phyloP scores from a whole-genome alignment of 306 rosid genomes.

The Alnus rubra region DNA sequence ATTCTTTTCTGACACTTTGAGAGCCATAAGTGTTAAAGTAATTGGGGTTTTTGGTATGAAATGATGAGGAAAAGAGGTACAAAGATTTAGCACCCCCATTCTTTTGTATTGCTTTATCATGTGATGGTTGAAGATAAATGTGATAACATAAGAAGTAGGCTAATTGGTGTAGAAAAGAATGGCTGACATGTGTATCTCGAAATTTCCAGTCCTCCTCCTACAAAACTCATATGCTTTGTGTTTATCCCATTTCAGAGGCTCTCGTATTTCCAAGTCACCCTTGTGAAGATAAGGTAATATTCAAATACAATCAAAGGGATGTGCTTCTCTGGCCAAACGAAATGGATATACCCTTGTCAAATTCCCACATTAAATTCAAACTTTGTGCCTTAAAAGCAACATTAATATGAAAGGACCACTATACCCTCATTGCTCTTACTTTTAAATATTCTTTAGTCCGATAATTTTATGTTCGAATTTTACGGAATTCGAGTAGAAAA shows the following conservation, averaged over 20 bases:
- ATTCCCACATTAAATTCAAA: neutral
- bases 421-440: neutral
- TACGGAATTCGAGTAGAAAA: too few relatives aligned
- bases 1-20: neutral
- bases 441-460: too few relatives aligned
- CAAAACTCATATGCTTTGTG: neutral
- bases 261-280: conserved; percentile 25
- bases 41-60: neutral
- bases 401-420: neutral
- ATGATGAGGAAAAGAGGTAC: neutral
- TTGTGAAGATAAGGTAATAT: conserved; percentile 30
- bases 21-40: neutral
- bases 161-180: neutral
- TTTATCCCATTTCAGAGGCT: conserved; percentile 31
- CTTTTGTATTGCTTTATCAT: neutral
- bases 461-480: too few relatives aligned
- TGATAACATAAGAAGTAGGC: neutral
- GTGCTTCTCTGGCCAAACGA: conserved; percentile 10
- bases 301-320: conserved; percentile 2
- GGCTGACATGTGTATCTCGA: neutral
- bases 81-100: neutral
- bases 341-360: neutral
- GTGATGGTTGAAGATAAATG: conserved; percentile 6
- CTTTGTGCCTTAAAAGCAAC: neutral
- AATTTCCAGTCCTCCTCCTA: neutral